A percentile compares a stretch with the other conserved stretches of the same genome.
Conservation (phyloP, 1,284 basidiomycete species). For the Gymnopus androsaceus region DNA sequence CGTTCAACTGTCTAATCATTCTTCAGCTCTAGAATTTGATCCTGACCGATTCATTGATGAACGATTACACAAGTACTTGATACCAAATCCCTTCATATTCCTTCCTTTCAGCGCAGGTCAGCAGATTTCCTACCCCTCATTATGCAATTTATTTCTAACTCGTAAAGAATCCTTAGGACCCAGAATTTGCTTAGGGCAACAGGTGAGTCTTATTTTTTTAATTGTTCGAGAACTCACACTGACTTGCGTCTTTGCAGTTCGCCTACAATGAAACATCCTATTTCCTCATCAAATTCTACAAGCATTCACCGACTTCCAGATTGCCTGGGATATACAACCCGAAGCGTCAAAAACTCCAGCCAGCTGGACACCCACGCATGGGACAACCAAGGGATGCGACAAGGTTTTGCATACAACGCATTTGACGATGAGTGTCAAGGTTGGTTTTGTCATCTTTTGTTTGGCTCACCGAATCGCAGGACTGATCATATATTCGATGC, state of each 20-base stretch:
- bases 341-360: constrained; percentile 34
- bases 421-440: constrained; percentile 46
- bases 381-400: constrained; percentile 38
- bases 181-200: constrained; percentile 62
- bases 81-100: constrained; percentile 60
- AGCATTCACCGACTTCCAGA: constrained; percentile 44
- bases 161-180: too few relatives aligned
- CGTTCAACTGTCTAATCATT: too few relatives aligned
- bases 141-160: too few relatives aligned
- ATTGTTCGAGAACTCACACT: background rate
- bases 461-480: too few relatives aligned
- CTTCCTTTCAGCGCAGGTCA: constrained; percentile 62
- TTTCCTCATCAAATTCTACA: constrained; percentile 46
- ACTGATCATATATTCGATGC: too few relatives aligned
- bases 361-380: constrained; percentile 32
- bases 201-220: constrained; percentile 32
- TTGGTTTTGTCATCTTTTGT: too few relatives aligned
- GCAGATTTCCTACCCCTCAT: too few relatives aligned
- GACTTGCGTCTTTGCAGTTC: constrained; percentile 28
- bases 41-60: constrained; percentile 62
- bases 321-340: constrained; percentile 44
- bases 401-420: constrained; percentile 37
- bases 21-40: constrained; percentile 52
- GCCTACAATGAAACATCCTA: constrained; percentile 43
- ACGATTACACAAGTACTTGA: constrained; percentile 49